Evolutionary conservation across 352 stramenopile species (phyloP), one percentile per base, ranked within the genome.

Genomic region (Globisporangium orthogonon): DNA sequence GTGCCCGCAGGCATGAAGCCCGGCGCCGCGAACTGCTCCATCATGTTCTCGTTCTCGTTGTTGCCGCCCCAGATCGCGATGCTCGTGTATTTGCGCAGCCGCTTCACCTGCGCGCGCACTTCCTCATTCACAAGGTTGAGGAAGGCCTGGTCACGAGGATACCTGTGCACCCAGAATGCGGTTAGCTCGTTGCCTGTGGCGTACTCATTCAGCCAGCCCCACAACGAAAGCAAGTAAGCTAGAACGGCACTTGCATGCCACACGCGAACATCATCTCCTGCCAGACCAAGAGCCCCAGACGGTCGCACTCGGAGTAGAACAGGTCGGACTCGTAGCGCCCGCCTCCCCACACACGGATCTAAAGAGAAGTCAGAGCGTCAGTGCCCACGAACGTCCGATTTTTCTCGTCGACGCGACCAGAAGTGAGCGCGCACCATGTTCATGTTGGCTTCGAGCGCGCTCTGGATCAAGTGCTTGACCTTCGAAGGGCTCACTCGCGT

Each of bases 231-330:
- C 15, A 9, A 47, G 33, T 4, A 13, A 5, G 33, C 13, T 4
- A 23, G 33, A 28, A 23, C 23, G 23, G 23, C 40, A 68, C 65
- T 58, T 90, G 94, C 76, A 91, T 83, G 48, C 78, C 82, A 57
- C 87, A 96, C 9, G 88, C 87, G 60, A 95, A 96, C 88, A 97
- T 97, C 52, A 94, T 69, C 67, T 97, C 88, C 55, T 96, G 84
- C 83, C 86, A 97, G 15, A 96, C 72, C 29, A 97, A 56, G n/a
- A 97, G 66, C 13, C 88, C 88, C 11, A 94, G 62, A 18, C 75
- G 70, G 65, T 96, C 87, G 44, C 83, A 94, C 17, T 86, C 58
- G 2, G 65, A 65, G 54, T 97, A 97, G 71, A 95, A 96, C 6
- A 66, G 50, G 44, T 94, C 81, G 7, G 73, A 78, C 60, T 95